Conservation (phyloP, 2,329 filamentous ascomycete genomes). For the Penicillium sp. region DNA sequence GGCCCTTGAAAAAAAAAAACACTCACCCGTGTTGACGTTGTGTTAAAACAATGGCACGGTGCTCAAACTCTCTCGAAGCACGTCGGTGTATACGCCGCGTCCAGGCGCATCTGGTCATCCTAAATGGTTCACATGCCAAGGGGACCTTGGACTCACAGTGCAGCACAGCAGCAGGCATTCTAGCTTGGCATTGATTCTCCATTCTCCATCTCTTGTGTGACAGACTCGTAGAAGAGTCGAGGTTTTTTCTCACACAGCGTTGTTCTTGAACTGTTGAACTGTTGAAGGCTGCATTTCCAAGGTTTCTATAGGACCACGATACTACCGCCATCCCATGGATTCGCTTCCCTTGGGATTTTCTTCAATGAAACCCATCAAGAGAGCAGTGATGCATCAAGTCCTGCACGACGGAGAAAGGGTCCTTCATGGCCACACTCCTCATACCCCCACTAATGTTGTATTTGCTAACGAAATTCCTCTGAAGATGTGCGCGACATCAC, state of each 20-base stretch:
- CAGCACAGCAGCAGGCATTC: conserved; percentile 69
- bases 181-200: conserved; percentile 52
- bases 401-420: conserved; percentile 61
- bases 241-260: conserved; percentile 62
- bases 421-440: conserved; percentile 45
- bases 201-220: conserved; percentile 68
- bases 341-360: conserved; percentile 46
- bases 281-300: conserved; percentile 75
- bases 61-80: conserved; percentile 91
- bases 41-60: conserved; percentile 64
- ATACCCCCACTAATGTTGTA: conserved; percentile 50
- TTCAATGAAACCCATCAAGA: conserved; percentile 48
- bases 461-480: conserved; percentile 69
- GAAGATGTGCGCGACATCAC: conserved; percentile 99
- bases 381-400: conserved; percentile 61
- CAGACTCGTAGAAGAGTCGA: conserved; percentile 70
- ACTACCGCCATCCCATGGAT: conserved; percentile 55
- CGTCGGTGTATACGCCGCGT: conserved; percentile 87
- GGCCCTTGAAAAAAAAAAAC: conserved; percentile 42
- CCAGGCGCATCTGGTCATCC: conserved; percentile 78
- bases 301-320: conserved; percentile 66
- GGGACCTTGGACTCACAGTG: conserved; percentile 85
- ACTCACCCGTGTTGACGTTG: conserved; percentile 52
- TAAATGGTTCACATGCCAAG: conserved; percentile 72
- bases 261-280: conserved; percentile 64